These are phyloP conservation scores for Neofusicoccum laricinum DNA, from an alignment of 2,329 filamentous ascomycete genomes.

Conservation along the genomic window DNA sequence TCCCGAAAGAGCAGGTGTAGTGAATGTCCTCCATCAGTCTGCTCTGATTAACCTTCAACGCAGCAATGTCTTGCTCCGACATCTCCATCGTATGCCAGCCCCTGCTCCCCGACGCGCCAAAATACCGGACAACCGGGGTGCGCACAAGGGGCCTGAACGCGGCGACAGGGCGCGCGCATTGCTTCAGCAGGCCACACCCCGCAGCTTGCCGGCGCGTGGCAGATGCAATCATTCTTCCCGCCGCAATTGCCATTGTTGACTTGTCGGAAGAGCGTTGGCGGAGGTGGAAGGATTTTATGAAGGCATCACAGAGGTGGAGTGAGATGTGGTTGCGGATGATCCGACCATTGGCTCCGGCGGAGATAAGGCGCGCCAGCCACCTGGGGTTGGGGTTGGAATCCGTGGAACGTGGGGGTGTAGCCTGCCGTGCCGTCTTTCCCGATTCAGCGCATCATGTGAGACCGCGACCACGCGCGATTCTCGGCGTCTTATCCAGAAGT, in stretches of 20 bases:
- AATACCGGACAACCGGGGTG: background rate
- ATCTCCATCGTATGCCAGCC: constrained; percentile 46
- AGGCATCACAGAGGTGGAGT: background rate
- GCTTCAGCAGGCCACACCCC: background rate
- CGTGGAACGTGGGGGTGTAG: constrained; percentile 6
- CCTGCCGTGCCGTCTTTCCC: background rate
- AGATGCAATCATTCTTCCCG: background rate
- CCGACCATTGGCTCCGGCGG: background rate
- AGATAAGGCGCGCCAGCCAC: background rate
- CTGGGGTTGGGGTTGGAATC: background rate
- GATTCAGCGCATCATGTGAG: background rate
- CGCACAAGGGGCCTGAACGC: background rate
- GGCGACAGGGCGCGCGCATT: background rate
- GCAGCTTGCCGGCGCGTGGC: background rate
- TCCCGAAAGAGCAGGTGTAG: constrained; percentile 64
- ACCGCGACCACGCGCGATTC: background rate
- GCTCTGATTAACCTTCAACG: constrained; percentile 56
- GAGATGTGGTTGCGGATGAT: constrained; percentile 1
- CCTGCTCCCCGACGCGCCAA: constrained; percentile 26
- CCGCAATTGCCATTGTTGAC: background rate
- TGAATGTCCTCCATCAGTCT: constrained; percentile 64
- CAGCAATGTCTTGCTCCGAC: constrained; percentile 50
- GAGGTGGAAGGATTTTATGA: background rate
- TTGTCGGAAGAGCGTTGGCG: no score
- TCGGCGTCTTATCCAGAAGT: background rate